Base-by-base conservation (phyloP, 495 filamentous ascomycete species). In the Bombardia bombarda region DNA sequence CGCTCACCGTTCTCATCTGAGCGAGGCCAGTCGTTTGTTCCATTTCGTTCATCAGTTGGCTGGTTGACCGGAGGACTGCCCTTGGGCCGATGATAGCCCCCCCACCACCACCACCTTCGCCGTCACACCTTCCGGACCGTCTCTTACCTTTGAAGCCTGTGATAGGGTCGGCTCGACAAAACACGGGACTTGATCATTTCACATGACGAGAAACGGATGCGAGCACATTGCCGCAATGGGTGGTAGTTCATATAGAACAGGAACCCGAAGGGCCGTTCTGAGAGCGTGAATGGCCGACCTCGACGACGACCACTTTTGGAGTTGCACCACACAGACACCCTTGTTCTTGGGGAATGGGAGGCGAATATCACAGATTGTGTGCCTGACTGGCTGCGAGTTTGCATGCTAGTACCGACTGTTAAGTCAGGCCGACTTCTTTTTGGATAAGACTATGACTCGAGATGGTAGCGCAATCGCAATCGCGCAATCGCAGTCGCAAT, bases 171-270 rank as follows among this genome's bases (percentile, higher is more conserved):
- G 8, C 18, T 34, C 20, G 21, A 19, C n/a, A n/a, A n/a, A n/a
- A n/a, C n/a, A n/a, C 26, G 30, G 31, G 26, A 7, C 18, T 18
- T 34, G 19, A 24, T 21, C 19, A 37, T 28, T 45, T 52, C 49
- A 52, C 49, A 52, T 52, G 49, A 52, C 43, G 13, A 23, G 9
- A 37, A 35, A 24, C 17, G 36, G 35, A 43, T 52, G 49, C 44
- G 49, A 41, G 43, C 38, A 28, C 40, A 42, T 9, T 12, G n/a
- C 31, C 16, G 18, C 33, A 14, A 24, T 49, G 47, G 47, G 36
- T 31, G 43, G 48, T 35, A 20, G 26, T 22, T 35, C 33, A 20
- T 38, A 26, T 25, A 41, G 30, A 16, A 21, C 38, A 34, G n/a
- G 33, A 38, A 12, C 3, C 9, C 28, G 22, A 23, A 20, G 32